These are phyloP conservation scores for Suillus decipiens DNA, from an alignment of 768 basidiomycete species.

Conservation along the genomic window DNA sequence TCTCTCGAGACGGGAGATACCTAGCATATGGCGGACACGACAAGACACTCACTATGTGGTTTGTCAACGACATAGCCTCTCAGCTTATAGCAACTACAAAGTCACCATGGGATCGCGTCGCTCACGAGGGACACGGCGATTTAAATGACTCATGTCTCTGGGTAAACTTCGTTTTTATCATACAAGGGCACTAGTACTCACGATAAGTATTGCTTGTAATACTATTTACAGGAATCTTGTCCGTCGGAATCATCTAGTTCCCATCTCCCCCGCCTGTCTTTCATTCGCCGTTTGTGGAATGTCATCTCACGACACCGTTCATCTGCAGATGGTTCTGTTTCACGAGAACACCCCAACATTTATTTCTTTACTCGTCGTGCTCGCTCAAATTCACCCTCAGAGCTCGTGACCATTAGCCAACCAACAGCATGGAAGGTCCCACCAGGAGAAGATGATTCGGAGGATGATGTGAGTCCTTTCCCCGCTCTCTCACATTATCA, in stretches of 20 bases:
- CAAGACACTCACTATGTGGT: not conserved
- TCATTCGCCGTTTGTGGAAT: not conserved
- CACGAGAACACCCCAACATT: too few species aligned
- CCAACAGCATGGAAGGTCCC: not conserved
- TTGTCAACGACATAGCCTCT: not conserved
- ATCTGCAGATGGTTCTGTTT: not conserved
- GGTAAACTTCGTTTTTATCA: not conserved
- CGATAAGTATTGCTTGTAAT: not conserved
- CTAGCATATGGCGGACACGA: not conserved
- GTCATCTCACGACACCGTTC: not conserved
- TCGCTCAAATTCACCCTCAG: not conserved
- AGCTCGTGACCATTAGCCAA: not conserved
- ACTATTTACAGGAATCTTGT: not conserved
- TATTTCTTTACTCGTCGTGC: not conserved
- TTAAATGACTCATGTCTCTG: not conserved
- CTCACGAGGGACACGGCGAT: not conserved
- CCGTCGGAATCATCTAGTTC: not conserved
- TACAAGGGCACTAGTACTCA: not conserved
- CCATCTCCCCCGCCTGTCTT: not conserved
- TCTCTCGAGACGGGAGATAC: not conserved
- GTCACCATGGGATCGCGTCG: not conserved
- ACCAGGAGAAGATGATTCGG: not conserved
- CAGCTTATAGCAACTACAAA: not conserved
- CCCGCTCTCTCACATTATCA: not conserved
- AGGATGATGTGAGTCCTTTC: not conserved